Conservation (phyloP, 129 eudicot genomes). For the Centrapalus pauciflorus region DNA sequence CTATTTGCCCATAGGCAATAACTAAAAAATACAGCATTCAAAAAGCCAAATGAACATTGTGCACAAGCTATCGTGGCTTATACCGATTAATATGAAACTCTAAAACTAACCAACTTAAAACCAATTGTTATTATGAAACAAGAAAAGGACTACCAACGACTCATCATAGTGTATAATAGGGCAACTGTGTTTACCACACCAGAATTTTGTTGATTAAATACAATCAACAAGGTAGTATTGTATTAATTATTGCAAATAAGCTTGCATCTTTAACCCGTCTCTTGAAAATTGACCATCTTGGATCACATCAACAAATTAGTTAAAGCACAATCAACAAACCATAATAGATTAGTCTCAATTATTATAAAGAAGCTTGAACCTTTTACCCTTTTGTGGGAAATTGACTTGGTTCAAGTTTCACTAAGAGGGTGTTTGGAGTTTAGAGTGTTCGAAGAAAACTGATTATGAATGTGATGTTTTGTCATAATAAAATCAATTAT, state of each 20-base stretch:
- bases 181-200: background rate
- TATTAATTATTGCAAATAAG: background rate
- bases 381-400: background rate
- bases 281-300: background rate
- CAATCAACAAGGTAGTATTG: background rate
- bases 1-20: no score
- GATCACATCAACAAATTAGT: background rate
- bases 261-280: background rate
- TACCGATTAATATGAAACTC: no score
- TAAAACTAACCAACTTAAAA: no score
- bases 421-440: no score
- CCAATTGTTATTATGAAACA: no score
- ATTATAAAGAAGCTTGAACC: background rate
- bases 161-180: background rate
- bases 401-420: background rate
- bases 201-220: background rate
- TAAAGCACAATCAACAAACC: background rate
- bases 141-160: slow-evolving; percentile 5
- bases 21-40: no score
- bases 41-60: no score
- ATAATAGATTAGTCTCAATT: background rate
- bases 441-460: no score
- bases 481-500: no score
- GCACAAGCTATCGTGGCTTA: no score
- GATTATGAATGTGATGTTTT: no score